These are phyloP conservation scores for Cercis canadensis DNA, from an alignment of 306 rosid genomes.

Conservation along the genomic window DNA sequence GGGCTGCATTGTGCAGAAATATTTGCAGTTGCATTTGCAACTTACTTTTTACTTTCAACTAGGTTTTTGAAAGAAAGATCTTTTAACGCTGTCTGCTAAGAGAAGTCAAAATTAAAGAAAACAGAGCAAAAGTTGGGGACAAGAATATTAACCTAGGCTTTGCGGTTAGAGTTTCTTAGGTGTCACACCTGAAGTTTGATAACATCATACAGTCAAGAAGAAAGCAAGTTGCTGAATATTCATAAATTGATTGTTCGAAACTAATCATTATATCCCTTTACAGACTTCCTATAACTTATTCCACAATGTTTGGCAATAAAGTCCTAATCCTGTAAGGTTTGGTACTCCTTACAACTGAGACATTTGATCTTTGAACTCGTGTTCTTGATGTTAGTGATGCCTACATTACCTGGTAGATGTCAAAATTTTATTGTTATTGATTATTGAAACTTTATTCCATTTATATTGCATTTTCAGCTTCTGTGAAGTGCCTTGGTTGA, in stretches of 20 bases:
- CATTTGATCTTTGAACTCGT: not conserved
- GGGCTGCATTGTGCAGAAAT: constrained; percentile 8
- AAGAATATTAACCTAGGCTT: not conserved
- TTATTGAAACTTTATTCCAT: constrained; percentile 4
- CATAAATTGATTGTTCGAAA: not conserved
- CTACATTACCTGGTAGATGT: not conserved
- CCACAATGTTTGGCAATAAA: not conserved
- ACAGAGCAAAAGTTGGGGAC: not conserved
- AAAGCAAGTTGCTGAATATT: too few relatives aligned
- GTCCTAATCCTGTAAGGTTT: constrained; percentile 1
- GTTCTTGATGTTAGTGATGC: constrained; percentile 22
- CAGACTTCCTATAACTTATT: not conserved
- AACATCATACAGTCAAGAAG: too few relatives aligned
- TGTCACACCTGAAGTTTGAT: too few relatives aligned
- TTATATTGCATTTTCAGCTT: constrained; percentile 22
- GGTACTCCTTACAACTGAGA: not conserved
- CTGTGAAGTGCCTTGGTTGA: constrained; percentile 18
- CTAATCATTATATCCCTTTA: not conserved
- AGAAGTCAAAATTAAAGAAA: constrained; percentile 11
- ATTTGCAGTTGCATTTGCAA: not conserved
- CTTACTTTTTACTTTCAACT: too few relatives aligned
- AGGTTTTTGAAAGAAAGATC: too few relatives aligned
- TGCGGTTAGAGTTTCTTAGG: too few relatives aligned
- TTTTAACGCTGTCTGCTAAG: not conserved
- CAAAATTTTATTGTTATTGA: constrained; percentile 16